These are phyloP conservation scores for Penicillium sp. DNA, from an alignment of 2,329 filamentous ascomycete species.

Conservation along the genomic window DNA sequence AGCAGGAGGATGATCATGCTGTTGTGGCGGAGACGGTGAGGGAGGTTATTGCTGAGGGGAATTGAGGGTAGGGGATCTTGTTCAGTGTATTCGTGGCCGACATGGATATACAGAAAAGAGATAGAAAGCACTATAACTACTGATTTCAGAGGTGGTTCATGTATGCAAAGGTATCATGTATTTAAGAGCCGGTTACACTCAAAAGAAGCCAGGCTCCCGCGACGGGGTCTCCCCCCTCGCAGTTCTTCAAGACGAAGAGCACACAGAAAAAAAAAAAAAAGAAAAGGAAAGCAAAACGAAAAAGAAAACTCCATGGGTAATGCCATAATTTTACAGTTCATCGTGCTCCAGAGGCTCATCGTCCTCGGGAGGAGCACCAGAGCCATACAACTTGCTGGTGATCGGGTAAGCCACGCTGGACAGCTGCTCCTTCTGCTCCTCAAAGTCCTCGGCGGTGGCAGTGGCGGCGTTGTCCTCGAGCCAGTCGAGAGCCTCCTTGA, in stretches of 20 bases:
- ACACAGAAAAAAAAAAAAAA: slow-evolving; percentile 24
- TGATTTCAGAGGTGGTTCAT: background rate
- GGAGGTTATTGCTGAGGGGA: slow-evolving; percentile 45
- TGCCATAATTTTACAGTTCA: slow-evolving; percentile 67
- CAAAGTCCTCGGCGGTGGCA: slow-evolving; percentile 89
- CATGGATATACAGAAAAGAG: background rate
- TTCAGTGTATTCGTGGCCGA: background rate
- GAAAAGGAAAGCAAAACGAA: slow-evolving; percentile 23
- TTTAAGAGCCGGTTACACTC: slow-evolving; percentile 14
- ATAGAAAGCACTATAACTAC: background rate
- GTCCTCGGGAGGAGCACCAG: slow-evolving; percentile 63
- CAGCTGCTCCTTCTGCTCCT: slow-evolving; percentile 99
- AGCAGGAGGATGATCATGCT: slow-evolving; percentile 75
- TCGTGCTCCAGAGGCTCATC: slow-evolving; percentile 72
- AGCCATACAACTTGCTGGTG: slow-evolving; percentile 92
- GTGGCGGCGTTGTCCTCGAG: slow-evolving; percentile 90
- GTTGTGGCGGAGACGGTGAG: slow-evolving; percentile 71
- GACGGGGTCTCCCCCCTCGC: slow-evolving; percentile 14
- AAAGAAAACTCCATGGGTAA: slow-evolving; percentile 38
- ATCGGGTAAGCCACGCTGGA: slow-evolving; percentile 96
- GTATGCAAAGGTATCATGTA: slow-evolving; percentile 29
- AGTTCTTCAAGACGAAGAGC: slow-evolving; percentile 21
- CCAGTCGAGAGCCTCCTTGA: slow-evolving; percentile 98
- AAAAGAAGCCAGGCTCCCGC: slow-evolving; percentile 13
- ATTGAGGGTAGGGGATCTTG: slow-evolving; percentile 4